Percentiles rank a stretch among this genome's conserved stretches.
phyloP scores from a whole-genome alignment of 805 yeast genomes.

The Scheffersomyces lignosus region DNA sequence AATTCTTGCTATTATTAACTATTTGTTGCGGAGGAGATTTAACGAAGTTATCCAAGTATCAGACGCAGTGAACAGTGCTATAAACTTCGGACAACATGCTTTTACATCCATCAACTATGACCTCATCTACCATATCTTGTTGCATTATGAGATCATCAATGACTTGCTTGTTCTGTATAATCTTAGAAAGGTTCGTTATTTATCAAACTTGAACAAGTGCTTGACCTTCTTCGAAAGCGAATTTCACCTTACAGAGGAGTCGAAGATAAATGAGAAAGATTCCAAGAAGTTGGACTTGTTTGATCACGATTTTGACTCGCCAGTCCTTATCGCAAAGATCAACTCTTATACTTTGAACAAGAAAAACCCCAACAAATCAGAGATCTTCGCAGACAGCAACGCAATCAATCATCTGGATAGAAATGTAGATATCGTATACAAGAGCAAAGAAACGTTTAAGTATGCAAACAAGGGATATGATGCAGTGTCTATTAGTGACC shows the following conservation, averaged over 20 bases:
- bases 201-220: constrained; percentile 15
- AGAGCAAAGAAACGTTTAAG: constrained; percentile 22
- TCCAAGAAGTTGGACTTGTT: constrained; percentile 17
- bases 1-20: constrained; percentile 18
- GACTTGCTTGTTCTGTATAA: constrained; percentile 14
- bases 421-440: constrained; percentile 5
- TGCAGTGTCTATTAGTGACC: constrained; percentile 1
- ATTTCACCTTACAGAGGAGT: constrained; percentile 18
- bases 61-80: constrained; percentile 5
- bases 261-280: constrained; percentile 6
- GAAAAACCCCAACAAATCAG: constrained; percentile 3
- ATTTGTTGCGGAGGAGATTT: constrained; percentile 16
- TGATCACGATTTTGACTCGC: constrained; percentile 29
- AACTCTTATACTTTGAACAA: constrained; percentile 5
- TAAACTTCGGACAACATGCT: constrained; percentile 16
- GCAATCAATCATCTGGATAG: background rate
- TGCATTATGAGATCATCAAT: constrained; percentile 21
- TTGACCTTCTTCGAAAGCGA: constrained; percentile 14
- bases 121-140: constrained; percentile 28
- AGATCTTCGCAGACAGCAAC: background rate
- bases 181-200: constrained; percentile 2
- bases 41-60: constrained; percentile 15
- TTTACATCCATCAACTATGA: constrained; percentile 28
- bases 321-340: constrained; percentile 18
- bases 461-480: constrained; percentile 3